These are phyloP conservation scores for Trifolium repens DNA, from an alignment of 306 rosid genomes.

Conservation along the genomic window DNA sequence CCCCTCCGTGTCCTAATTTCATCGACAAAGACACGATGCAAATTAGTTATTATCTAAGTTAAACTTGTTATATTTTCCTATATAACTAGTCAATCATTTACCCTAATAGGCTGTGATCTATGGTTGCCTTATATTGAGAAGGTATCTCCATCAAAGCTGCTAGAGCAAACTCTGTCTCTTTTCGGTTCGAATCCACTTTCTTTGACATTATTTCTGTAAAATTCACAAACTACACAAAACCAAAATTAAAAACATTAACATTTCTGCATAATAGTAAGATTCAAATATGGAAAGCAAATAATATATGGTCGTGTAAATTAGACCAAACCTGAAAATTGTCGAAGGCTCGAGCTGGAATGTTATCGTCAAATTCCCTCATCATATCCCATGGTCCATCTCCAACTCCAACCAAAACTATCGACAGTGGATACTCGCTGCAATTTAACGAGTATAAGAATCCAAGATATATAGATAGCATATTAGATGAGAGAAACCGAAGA, in stretches of 20 bases:
- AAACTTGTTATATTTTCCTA: neutral
- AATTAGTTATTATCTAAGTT: constrained; percentile 26
- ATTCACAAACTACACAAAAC: constrained; percentile 71
- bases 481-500: constrained; percentile 12
- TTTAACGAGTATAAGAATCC: constrained; percentile 38
- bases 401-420: constrained; percentile 85
- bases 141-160: constrained; percentile 95
- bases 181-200: constrained; percentile 55
- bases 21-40: constrained; percentile 31
- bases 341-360: constrained; percentile 80
- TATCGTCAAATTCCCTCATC: constrained; percentile 90
- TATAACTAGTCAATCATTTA: constrained; percentile 43
- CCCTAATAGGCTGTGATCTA: constrained; percentile 80
- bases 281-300: constrained; percentile 5
- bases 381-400: constrained; percentile 99
- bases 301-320: constrained; percentile 30
- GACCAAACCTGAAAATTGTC: constrained; percentile 83
- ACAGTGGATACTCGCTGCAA: constrained; percentile 80
- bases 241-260: constrained; percentile 30
- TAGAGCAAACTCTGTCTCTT: constrained; percentile 75
- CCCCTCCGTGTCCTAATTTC: constrained; percentile 56
- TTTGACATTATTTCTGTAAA: constrained; percentile 78
- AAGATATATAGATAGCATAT: constrained; percentile 5
- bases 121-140: constrained; percentile 85
- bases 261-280: constrained; percentile 33